phyloP scores from a whole-genome alignment of 176 grass and related monocot species.

The Urochloa ruziziensis region DNA sequence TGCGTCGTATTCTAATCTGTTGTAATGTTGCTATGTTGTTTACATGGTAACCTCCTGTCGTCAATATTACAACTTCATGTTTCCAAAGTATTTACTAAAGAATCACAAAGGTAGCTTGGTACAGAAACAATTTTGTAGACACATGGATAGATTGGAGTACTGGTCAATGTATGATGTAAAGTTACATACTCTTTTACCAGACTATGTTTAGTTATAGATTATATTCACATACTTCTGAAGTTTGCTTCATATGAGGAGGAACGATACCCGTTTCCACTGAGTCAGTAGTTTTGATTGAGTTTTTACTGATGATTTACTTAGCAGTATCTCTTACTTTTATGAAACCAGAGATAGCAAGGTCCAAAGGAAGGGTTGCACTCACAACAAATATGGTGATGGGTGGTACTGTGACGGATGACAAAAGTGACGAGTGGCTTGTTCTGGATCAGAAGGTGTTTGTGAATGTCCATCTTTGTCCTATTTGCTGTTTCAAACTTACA shows the following conservation, averaged over 20 bases:
- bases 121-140: not conserved
- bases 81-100: not conserved
- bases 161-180: not conserved
- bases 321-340: slow-evolving; percentile 1
- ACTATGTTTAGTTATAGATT: not conserved
- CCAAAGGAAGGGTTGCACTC: slow-evolving; percentile 89
- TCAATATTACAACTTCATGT: not conserved
- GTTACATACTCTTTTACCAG: not conserved
- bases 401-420: slow-evolving; percentile 84
- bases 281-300: not conserved
- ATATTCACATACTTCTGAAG: not conserved
- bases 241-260: not conserved
- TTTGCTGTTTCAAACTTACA: not conserved
- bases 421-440: slow-evolving; percentile 82
- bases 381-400: slow-evolving; percentile 96
- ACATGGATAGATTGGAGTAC: not conserved
- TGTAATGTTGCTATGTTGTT: not conserved
- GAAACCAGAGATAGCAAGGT: slow-evolving; percentile 78
- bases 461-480: not conserved
- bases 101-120: not conserved
- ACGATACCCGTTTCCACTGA: not conserved
- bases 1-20: not conserved
- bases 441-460: slow-evolving; percentile 87
- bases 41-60: not conserved
- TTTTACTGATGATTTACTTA: slow-evolving; percentile 6